phyloP scores from a whole-genome alignment of 1,139 yeast genomes.

The Kluyveromyces sp. region DNA sequence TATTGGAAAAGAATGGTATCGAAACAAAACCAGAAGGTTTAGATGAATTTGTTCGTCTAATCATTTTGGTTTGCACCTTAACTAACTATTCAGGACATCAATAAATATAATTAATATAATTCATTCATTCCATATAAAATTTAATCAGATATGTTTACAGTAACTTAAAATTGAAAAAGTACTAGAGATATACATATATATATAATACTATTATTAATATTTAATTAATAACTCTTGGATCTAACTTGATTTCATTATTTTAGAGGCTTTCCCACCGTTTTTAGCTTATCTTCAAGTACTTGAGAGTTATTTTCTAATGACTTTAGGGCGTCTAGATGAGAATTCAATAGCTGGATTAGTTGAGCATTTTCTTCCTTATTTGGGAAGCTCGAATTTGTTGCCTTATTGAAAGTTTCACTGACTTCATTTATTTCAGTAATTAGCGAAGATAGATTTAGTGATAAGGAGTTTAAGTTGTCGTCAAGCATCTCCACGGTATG shows the following conservation, averaged over 20 bases:
- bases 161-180: too few relatives aligned
- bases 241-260: neutral
- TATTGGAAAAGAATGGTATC: constrained; percentile 24
- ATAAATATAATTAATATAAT: neutral
- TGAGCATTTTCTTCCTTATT: constrained; percentile 35
- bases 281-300: constrained; percentile 57
- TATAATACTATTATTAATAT: neutral
- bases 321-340: constrained; percentile 83
- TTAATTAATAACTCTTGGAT: neutral
- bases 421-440: constrained; percentile 83
- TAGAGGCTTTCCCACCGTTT: constrained; percentile 13
- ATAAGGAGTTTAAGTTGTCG: constrained; percentile 70
- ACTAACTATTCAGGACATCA: constrained; percentile 35
- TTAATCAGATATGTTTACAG: neutral
- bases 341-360: constrained; percentile 74
- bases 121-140: neutral
- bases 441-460: constrained; percentile 65
- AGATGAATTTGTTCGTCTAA: constrained; percentile 46
- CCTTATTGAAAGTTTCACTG: constrained; percentile 70
- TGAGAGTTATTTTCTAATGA: constrained; percentile 75
- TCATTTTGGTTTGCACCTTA: constrained; percentile 51
- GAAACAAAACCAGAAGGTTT: constrained; percentile 31
- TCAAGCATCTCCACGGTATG: constrained; percentile 80
- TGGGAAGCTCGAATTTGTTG: constrained; percentile 38
- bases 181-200: too few relatives aligned